Evolutionary conservation across 2,329 filamentous ascomycete species (phyloP), one percentile per base, ranked within the genome.

Genomic region (Diaporthe capsici): DNA sequence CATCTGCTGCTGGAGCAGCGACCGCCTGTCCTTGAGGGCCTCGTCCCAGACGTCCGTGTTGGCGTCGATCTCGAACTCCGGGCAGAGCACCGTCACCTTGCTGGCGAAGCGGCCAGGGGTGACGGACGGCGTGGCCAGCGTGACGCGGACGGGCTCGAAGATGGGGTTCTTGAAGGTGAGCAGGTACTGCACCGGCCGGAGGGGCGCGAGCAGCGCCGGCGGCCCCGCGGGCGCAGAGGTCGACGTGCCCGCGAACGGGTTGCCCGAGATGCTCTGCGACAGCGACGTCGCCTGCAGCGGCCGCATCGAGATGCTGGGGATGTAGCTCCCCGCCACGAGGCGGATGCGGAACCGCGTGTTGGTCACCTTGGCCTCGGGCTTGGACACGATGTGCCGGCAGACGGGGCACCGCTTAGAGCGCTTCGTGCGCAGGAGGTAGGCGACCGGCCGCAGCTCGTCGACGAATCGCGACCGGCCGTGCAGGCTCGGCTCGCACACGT

Each of bases 381-480:
- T 97, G 77, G 95, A 94, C 79, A 99, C 93, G 82, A 98, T 98
- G 85, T 98, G 96, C 17, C 97, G 93, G 85, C 97, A 99, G 15
- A 93, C 90, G 70, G 95, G 94, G 84, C 97, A 99, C 61, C 97
- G 94, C 86, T 98, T 98, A 28, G 95, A 95, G 51, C 96, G 94
- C 82, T 98, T 98, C 0, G 96, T 98, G 74, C 95, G 93, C 20
- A 99, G 91, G 2, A 97, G 90, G 22, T 94, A 93, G 0, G 96
- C 93, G 20, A 96, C 90, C 0, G 97, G 97, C 39, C 95, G 93
- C 7, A 98, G 90, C 28, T 96, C 91, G 72, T 93, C 90, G 2
- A 91, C 85, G 81, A 97, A 96, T 9, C 90, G 91, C 72, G 86
- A 53, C 82, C 78, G 86, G 84, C 81, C 82, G 85, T 79, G 84